These are phyloP conservation scores for Rubia yunnanensis DNA, from an alignment of 257 asterid species.

Conservation along the genomic window DNA sequence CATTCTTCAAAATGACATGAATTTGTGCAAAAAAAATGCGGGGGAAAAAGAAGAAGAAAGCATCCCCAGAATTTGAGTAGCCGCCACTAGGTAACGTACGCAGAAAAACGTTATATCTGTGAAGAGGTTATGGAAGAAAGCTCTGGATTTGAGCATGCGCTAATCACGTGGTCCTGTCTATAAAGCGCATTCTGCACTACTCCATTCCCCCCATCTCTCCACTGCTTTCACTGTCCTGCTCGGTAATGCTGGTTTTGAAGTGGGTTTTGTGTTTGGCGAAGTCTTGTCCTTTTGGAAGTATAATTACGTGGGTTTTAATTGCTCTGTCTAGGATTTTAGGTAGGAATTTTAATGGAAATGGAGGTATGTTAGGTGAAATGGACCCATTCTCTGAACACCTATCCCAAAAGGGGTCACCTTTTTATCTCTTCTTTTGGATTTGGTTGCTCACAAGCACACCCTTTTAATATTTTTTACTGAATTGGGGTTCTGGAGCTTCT, in stretches of 20 bases:
- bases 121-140: not conserved
- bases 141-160: slow-evolving; percentile 1
- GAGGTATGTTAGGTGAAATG: slow-evolving; percentile 10
- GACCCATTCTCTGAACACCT: slow-evolving; percentile 7
- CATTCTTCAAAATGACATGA: not conserved
- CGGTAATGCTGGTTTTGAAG: not conserved
- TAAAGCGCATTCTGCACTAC: not conserved
- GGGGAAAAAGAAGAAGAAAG: too few relatives aligned
- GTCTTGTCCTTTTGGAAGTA: not conserved
- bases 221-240: not conserved
- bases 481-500: not conserved
- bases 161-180: slow-evolving; percentile 19
- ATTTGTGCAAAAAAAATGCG: not conserved
- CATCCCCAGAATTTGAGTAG: not conserved
- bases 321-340: not conserved
- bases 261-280: too few relatives aligned
- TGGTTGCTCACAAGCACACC: not conserved
- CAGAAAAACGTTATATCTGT: not conserved
- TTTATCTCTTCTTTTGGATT: not conserved
- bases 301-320: not conserved
- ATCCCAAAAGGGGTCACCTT: not conserved
- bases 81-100: not conserved
- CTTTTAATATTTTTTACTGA: not conserved
- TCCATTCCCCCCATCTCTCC: not conserved
- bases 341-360: not conserved